Base-by-base conservation (phyloP, 495 filamentous ascomycete species). In the Tetracladium setigerum region DNA sequence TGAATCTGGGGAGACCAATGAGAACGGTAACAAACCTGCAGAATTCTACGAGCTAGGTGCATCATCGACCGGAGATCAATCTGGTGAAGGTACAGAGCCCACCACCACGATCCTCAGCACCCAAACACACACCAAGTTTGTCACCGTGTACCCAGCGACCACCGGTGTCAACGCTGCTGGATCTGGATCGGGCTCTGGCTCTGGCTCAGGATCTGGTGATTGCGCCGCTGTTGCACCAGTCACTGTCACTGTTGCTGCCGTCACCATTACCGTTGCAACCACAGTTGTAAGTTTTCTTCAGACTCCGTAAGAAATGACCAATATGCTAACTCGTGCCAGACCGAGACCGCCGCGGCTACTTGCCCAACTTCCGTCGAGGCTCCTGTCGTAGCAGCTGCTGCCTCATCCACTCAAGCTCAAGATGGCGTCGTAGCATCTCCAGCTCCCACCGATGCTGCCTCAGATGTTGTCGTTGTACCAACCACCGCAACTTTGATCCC, bases 211-310 rank as follows among this genome's bases (percentile, higher is more conserved):
- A 22, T 35, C 19, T 34, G 47, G 55, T 27, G 22, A 27, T 7
- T 27, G 22, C 22, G 22, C 7, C 7, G 22, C 22, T 3, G 22
- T 27, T 35, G 46, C 41, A 36, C 59, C 56, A 35, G 56, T 59
- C 18, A 67, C 65, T 46, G 68, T 67, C 15, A 73, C 68, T 22
- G 64, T 69, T 41, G 63, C 67, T 17, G 61, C 60, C 22, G 22
- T 27, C 14, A 62, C 57, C 16, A 30, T 45, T 35, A 50, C 56
- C 31, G 12, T 41, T 14, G 51, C 61, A 18, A 68, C 65, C 13
- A 69, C 70, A 47, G 66, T 68, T 49, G 70, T 72, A 64, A 44
- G 67, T 62, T 50, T 13, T 31, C 19, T 7, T 19, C 30, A 49
- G 22, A 7, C 57, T 13, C 14, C 22, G 41, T 37, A 30, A 44